Conservation (phyloP, 306 rosid species). For the Sesbania bispinosa region DNA sequence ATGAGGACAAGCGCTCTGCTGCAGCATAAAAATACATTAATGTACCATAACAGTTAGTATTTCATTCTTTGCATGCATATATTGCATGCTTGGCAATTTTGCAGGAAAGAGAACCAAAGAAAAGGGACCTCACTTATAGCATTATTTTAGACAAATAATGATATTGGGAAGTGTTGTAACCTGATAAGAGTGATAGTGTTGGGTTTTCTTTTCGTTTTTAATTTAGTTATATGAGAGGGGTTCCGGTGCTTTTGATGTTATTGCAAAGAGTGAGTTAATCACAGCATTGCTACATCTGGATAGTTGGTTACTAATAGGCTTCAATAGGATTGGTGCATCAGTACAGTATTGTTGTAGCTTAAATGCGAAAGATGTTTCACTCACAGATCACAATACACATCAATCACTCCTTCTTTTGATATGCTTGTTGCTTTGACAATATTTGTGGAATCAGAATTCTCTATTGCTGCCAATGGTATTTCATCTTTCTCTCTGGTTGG, state of each 20-base stretch:
- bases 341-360: conserved; percentile 17
- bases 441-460: background rate
- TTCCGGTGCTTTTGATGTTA: conserved; percentile 21
- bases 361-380: conserved; percentile 14
- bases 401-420: background rate
- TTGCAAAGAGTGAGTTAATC: conserved; percentile 14
- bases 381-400: background rate
- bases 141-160: conserved; percentile 26
- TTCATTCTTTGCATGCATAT: conserved; percentile 51
- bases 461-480: background rate
- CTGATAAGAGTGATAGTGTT: conserved; percentile 8
- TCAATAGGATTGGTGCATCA: conserved; percentile 26
- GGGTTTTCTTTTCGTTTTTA: conserved; percentile 10
- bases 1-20: conserved; percentile 65
- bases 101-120: conserved; percentile 27
- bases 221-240: conserved; percentile 21
- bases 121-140: conserved; percentile 22
- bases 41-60: conserved; percentile 35
- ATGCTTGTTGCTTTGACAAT: background rate
- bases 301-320: conserved; percentile 36
- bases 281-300: conserved; percentile 18
- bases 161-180: conserved; percentile 26
- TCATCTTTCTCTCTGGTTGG: background rate
- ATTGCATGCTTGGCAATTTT: conserved; percentile 51
- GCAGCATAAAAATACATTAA: conserved; percentile 53